Evolutionary conservation across 208 protist species (phyloP).

Genomic region (Trypanosoma caninum): DNA sequence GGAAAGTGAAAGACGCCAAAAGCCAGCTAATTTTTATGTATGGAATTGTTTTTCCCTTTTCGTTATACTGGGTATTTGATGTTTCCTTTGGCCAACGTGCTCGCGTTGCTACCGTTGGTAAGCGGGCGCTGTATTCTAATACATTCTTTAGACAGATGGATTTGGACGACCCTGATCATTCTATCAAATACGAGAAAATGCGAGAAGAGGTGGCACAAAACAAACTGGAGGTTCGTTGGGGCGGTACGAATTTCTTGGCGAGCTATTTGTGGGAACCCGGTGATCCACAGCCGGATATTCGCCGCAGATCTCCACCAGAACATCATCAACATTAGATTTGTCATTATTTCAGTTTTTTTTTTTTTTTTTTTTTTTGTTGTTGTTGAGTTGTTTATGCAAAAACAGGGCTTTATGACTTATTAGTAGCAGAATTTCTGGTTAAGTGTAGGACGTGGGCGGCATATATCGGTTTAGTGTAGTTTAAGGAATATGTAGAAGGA

Average conservation of each 20-base stretch:
- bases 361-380: not conserved
- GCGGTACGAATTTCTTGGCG: slow-evolving; percentile 85
- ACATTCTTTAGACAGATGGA: slow-evolving; percentile 81
- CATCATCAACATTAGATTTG: slow-evolving; percentile 10
- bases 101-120: slow-evolving; percentile 67
- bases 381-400: not conserved
- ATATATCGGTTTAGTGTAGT: too few species aligned
- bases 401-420: too few species aligned
- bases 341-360: not conserved
- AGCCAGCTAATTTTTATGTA: slow-evolving; percentile 67
- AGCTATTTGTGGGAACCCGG: slow-evolving; percentile 89
- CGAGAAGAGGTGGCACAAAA: slow-evolving; percentile 80
- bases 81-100: slow-evolving; percentile 68
- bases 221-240: slow-evolving; percentile 85
- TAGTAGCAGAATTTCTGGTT: too few species aligned
- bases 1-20: slow-evolving; percentile 80
- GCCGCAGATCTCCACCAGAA: slow-evolving; percentile 62
- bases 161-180: slow-evolving; percentile 86
- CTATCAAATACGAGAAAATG: slow-evolving; percentile 84
- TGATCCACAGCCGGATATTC: slow-evolving; percentile 85
- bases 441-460: too few species aligned
- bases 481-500: not conserved
- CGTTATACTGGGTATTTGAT: slow-evolving; percentile 78
- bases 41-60: slow-evolving; percentile 62
- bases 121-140: slow-evolving; percentile 73